A percentile compares a stretch with the other conserved stretches of the same genome.
Conservation (phyloP, 139 green algal species). For the Chlorella sp. region DNA sequence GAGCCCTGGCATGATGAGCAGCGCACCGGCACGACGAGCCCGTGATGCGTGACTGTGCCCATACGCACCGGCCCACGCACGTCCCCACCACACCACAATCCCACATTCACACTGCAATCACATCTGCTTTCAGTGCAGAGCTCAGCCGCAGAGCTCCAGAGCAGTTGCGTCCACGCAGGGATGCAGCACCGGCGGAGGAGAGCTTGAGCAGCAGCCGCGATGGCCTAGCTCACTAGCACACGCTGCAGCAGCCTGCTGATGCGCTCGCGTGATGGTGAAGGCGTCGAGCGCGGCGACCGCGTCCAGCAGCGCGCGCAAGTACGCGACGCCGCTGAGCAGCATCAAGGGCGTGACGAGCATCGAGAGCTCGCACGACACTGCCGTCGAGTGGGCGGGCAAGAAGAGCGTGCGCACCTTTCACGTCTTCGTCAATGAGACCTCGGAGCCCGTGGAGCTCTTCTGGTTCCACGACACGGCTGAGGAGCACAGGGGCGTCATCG, state of each 20-base stretch:
- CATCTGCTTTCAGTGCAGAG: not conserved
- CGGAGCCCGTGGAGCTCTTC: conserved; percentile 5
- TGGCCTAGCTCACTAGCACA: too few relatives aligned
- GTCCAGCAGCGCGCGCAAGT: not conserved
- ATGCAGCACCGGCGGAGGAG: too few relatives aligned
- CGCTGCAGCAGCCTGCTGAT: not conserved
- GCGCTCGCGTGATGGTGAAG: not conserved
- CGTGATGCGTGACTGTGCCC: too few relatives aligned
- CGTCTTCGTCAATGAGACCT: conserved; percentile 15
- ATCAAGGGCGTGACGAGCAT: not conserved
- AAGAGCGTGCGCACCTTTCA: conserved; percentile 9
- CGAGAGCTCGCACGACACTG: not conserved
- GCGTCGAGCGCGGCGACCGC: not conserved
- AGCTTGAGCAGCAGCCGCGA: too few relatives aligned
- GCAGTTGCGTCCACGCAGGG: not conserved
- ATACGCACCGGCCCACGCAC: too few relatives aligned
- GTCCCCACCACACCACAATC: too few relatives aligned
- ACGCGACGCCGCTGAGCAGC: not conserved
- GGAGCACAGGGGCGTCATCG: not conserved
- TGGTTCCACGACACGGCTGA: conserved; percentile 7
- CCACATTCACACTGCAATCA: too few relatives aligned
- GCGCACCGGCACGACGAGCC: too few relatives aligned
- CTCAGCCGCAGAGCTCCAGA: not conserved
- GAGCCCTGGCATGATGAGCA: too few relatives aligned
- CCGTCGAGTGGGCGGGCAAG: not conserved